A percentile compares a stretch with the other conserved stretches of the same genome.
phyloP scores from a whole-genome alignment of 2,329 filamentous ascomycete genomes.

The Scopulariopsis brevicaulis region DNA sequence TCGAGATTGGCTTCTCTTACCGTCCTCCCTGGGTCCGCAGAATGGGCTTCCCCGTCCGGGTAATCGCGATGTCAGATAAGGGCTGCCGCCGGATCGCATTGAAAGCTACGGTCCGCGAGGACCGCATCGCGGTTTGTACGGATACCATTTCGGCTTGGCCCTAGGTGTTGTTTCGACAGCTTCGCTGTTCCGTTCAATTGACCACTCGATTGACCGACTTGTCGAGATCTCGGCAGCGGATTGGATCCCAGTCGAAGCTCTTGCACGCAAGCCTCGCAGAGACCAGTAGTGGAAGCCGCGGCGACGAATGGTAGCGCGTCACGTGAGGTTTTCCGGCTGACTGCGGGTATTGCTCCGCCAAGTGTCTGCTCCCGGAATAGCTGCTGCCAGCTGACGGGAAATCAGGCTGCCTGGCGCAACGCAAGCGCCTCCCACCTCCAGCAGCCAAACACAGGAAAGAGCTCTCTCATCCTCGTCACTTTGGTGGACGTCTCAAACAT shows the following conservation, averaged over 20 bases:
- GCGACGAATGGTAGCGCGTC: not conserved
- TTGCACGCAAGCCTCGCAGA: not conserved
- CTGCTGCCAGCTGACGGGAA: not conserved
- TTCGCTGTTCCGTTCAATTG: constrained; percentile 8
- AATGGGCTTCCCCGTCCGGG: constrained; percentile 91
- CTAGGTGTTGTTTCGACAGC: not conserved
- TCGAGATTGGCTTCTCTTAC: constrained; percentile 35
- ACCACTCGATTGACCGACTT: constrained; percentile 1
- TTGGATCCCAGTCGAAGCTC: not conserved
- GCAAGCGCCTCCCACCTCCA: not conserved
- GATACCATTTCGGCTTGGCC: constrained; percentile 34
- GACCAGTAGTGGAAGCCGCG: not conserved
- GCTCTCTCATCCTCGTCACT: not conserved
- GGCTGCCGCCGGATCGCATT: constrained; percentile 37
- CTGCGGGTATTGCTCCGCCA: not conserved
- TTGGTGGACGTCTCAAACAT: not conserved
- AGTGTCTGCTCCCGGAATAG: not conserved
- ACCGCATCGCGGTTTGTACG: constrained; percentile 44
- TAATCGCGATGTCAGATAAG: constrained; percentile 80
- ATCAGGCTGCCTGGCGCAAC: not conserved
- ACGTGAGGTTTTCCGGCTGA: not conserved
- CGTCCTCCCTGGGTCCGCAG: constrained; percentile 81
- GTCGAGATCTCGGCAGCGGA: not conserved
- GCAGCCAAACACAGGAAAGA: not conserved
- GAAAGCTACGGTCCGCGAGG: constrained; percentile 33